Percentiles rank a stretch among this genome's conserved stretches.
phyloP scores from a whole-genome alignment of 768 basidiomycete genomes.

The Gloeopeniophorella convolvens region DNA sequence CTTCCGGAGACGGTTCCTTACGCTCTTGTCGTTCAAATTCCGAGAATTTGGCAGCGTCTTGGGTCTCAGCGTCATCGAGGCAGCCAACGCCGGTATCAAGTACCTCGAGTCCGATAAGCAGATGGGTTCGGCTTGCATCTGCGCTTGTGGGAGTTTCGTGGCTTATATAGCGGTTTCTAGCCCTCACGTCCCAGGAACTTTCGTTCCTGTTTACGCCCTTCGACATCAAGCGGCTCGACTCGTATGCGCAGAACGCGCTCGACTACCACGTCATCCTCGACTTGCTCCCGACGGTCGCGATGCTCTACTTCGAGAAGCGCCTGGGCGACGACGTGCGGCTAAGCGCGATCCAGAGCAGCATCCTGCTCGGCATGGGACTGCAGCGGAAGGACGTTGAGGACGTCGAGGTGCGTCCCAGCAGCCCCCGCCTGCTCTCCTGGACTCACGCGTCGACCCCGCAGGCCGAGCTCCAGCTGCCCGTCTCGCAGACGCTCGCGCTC shows the following conservation, averaged over 20 bases:
- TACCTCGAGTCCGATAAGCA: conserved; percentile 34
- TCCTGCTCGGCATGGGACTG: conserved; percentile 81
- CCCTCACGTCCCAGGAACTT: conserved; percentile 44
- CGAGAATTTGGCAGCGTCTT: conserved; percentile 87
- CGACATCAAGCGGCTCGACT: conserved; percentile 91
- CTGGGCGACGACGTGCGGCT: conserved; percentile 59
- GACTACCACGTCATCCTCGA: conserved; percentile 97
- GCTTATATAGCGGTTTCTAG: conserved; percentile 35
- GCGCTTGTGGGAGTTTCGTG: not conserved
- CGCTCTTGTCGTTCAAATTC: conserved; percentile 90
- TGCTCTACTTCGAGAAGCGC: conserved; percentile 79
- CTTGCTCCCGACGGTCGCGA: conserved; percentile 72
- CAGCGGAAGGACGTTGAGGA: conserved; percentile 89
- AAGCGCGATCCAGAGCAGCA: conserved; percentile 87
- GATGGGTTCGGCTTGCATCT: conserved; percentile 28
- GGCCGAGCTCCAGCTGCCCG: conserved; percentile 77
- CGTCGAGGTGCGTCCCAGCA: conserved; percentile 54
- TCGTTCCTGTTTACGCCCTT: conserved; percentile 75
- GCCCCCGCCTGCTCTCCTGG: not conserved
- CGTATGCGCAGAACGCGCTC: conserved; percentile 92
- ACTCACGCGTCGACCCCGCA: conserved; percentile 25
- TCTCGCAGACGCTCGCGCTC: conserved; percentile 81
- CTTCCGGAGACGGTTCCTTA: conserved; percentile 86
- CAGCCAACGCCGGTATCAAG: conserved; percentile 59
- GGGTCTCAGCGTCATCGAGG: conserved; percentile 83